Evolutionary conservation across 2,329 filamentous ascomycete genomes (phyloP), one percentile per base, ranked within the genome.

Genomic region (Colletotrichum tofieldiae): DNA sequence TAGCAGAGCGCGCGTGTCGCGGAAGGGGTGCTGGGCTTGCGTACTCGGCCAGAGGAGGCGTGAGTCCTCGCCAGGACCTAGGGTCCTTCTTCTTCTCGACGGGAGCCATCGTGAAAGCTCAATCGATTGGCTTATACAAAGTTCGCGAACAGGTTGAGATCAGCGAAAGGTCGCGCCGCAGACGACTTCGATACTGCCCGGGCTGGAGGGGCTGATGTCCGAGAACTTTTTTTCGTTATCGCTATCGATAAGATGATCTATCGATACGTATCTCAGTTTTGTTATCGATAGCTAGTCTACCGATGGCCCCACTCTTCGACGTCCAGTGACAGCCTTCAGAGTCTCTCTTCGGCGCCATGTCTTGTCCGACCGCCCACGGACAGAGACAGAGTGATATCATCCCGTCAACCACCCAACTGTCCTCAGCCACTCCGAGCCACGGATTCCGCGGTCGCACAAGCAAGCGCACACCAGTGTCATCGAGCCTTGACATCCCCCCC

Each of bases 1-100:
- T 1, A 89, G 92, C 65, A 95, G 85, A 18, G 89, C 89, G 77
- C 92, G 89, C 91, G 93, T 32, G 96, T 37, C 1, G 37, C 2
- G 37, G 35, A 23, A 9, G 39, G 39, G 35, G 14, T 20, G 51
- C 14, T n/a, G 59, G 16, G 35, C 16, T 3, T 54, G 39, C 73
- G 60, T 65, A 74, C 73, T 81, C 79, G 41, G 82, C 78, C n/a
- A 86, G 78, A 5, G 80, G 78, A 18, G 84, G 82, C 11, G 79
- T 80, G 37, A 85, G 79, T 7, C 77, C 75, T 64, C 80, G 79
- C 84, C 84, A 86, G 54, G 85, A 86, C 75, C 90, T 81, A 63
- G 84, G 80, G 67, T 87, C 85, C 79, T 84, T 84, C 81, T 85
- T 87, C 32, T 80, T 76, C 43, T 78, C 73, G 58, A 81, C 80